Evolutionary conservation across 2,329 filamentous ascomycete genomes (phyloP).

Genomic region (Monosporascus sp.): DNA sequence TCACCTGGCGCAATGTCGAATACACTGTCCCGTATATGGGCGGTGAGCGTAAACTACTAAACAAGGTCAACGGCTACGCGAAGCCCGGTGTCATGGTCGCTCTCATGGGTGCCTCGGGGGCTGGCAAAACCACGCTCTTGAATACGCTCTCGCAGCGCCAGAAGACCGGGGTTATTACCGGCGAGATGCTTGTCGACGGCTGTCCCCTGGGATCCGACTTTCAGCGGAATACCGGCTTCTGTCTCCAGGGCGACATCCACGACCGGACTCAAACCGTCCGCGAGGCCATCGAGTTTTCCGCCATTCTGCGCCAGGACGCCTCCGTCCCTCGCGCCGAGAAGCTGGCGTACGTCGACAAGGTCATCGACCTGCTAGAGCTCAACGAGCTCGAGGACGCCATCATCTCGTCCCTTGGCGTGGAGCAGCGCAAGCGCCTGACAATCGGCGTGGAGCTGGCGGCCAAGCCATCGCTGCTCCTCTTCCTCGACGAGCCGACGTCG

Average conservation of each 20-base stretch:
- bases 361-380: constrained; percentile 80
- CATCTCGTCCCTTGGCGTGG: constrained; percentile 58
- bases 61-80: constrained; percentile 69
- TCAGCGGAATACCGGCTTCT: constrained; percentile 65
- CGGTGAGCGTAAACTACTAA: constrained; percentile 56
- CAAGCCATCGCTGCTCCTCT: constrained; percentile 61
- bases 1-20: constrained; percentile 66
- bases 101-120: constrained; percentile 74
- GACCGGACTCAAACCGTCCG: constrained; percentile 72
- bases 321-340: constrained; percentile 71
- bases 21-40: constrained; percentile 68
- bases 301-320: constrained; percentile 75
- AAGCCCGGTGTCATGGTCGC: constrained; percentile 78
- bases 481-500: constrained; percentile 68
- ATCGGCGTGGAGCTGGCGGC: constrained; percentile 71
- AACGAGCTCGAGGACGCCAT: constrained; percentile 63
- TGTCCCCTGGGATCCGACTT: constrained; percentile 56
- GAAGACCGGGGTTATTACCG: constrained; percentile 56
- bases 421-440: constrained; percentile 66
- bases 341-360: constrained; percentile 82
- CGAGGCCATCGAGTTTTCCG: constrained; percentile 77
- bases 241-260: constrained; percentile 68
- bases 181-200: constrained; percentile 69
- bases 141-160: constrained; percentile 72
- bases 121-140: constrained; percentile 78